Conservation (phyloP, 805 yeast species). For the Ogataea siamensis region DNA sequence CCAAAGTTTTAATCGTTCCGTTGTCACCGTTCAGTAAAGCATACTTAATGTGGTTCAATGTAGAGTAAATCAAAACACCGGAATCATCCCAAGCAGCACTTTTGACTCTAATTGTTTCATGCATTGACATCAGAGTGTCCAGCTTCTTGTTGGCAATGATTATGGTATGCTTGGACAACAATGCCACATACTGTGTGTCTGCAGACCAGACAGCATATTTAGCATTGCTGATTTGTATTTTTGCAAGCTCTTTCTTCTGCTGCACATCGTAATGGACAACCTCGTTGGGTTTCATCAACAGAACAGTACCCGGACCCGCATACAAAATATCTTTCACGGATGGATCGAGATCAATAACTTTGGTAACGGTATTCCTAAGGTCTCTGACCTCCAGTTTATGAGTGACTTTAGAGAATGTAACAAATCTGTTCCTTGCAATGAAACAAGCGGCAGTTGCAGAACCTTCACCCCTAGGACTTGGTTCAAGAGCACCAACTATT, state of each 20-base stretch:
- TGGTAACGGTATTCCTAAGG: conserved; percentile 76
- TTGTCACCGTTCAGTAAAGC: conserved; percentile 89
- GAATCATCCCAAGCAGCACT: conserved; percentile 97
- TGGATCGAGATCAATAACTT: conserved; percentile 66
- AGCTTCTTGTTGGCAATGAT: conserved; percentile 80
- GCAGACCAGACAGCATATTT: conserved; percentile 88
- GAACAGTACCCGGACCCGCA: conserved; percentile 81
- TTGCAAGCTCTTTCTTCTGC: conserved; percentile 76
- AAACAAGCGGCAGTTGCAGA: conserved; percentile 83
- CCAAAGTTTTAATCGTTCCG: conserved; percentile 92
- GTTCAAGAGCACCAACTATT: conserved; percentile 91
- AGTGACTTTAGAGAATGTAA: conserved; percentile 63
- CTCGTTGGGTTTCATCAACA: conserved; percentile 66
- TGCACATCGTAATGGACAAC: conserved; percentile 89
- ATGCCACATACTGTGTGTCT: conserved; percentile 84
- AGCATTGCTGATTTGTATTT: conserved; percentile 68
- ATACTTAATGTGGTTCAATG: conserved; percentile 94
- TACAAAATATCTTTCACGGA: conserved; percentile 68
- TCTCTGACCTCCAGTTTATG: conserved; percentile 81
- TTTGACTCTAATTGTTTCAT: conserved; percentile 94
- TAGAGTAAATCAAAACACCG: conserved; percentile 87
- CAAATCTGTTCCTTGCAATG: conserved; percentile 93
- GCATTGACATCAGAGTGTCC: conserved; percentile 78
- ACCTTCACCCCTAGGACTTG: conserved; percentile 75
- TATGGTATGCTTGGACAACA: conserved; percentile 88